Evolutionary conservation across 2,329 filamentous ascomycete genomes (phyloP).

Genomic region (Ophiostoma perfectum): DNA sequence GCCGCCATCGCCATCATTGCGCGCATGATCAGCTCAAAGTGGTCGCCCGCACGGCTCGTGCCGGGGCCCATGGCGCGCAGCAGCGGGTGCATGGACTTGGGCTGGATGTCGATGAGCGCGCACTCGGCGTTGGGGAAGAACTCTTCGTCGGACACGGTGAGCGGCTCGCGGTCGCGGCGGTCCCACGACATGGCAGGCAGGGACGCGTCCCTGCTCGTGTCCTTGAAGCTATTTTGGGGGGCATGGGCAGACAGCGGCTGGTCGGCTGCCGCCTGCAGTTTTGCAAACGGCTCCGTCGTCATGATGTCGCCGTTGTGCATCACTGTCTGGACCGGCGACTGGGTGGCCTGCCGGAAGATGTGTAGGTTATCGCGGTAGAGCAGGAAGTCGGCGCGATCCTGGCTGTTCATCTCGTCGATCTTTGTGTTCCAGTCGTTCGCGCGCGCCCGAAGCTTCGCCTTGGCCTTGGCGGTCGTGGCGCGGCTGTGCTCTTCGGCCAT

Average conservation of each 20-base stretch:
- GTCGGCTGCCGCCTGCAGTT: neutral
- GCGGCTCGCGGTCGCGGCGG: slow-evolving; percentile 62
- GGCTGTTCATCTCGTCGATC: slow-evolving; percentile 18
- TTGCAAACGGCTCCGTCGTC: neutral
- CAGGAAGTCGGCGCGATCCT: slow-evolving; percentile 24
- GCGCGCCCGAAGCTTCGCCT: neutral
- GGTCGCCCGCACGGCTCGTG: slow-evolving; percentile 42
- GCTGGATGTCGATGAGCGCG: slow-evolving; percentile 62
- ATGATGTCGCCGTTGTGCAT: neutral
- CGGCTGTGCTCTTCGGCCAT: neutral
- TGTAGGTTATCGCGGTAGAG: slow-evolving; percentile 50
- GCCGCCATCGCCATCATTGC: slow-evolving; percentile 36
- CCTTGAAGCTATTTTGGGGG: too few relatives aligned
- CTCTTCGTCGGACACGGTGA: slow-evolving; percentile 54
- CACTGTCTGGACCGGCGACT: neutral
- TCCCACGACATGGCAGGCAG: slow-evolving; percentile 61
- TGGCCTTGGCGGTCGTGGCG: neutral
- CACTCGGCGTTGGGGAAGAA: slow-evolving; percentile 59
- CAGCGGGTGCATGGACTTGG: slow-evolving; percentile 47
- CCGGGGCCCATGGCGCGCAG: slow-evolving; percentile 42
- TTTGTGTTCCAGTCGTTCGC: slow-evolving; percentile 21
- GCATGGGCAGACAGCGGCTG: neutral
- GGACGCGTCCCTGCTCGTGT: neutral
- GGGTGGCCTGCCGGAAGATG: slow-evolving; percentile 39
- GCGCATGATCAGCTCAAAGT: slow-evolving; percentile 48